These are phyloP conservation scores for Calocybe gambosa DNA, from an alignment of 1,284 basidiomycete genomes.

Conservation along the genomic window DNA sequence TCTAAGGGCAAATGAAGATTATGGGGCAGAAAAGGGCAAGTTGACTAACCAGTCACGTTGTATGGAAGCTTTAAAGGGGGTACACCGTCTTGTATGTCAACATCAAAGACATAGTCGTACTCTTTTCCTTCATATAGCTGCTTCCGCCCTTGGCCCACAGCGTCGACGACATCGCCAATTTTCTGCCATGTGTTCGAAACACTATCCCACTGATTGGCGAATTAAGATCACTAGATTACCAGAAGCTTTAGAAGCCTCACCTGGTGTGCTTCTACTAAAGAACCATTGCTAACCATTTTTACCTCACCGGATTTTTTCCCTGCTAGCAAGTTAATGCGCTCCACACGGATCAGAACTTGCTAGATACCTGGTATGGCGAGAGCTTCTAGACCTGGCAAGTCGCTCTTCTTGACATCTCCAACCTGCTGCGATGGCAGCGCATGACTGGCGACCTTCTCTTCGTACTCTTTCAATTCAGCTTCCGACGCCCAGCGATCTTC, in stretches of 20 bases:
- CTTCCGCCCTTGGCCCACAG: conserved; percentile 82
- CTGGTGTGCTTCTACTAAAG: conserved; percentile 83
- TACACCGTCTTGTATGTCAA: conserved; percentile 90
- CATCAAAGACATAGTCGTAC: conserved; percentile 98
- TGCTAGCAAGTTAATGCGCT: conserved; percentile 23
- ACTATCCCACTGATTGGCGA: conserved; percentile 62
- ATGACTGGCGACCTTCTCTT: conserved; percentile 67
- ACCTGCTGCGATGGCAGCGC: conserved; percentile 75
- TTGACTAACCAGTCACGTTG: conserved; percentile 72
- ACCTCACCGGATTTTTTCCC: conserved; percentile 91
- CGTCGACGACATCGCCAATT: conserved; percentile 94
- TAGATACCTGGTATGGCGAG: conserved; percentile 62
- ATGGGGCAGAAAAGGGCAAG: conserved; percentile 1
- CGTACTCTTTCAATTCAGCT: conserved; percentile 63
- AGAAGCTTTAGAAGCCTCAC: conserved; percentile 31
- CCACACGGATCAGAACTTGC: not conserved
- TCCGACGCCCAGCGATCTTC: conserved; percentile 71
- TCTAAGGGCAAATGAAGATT: conserved; percentile 43
- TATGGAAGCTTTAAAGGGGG: conserved; percentile 94
- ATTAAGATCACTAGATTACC: conserved; percentile 1
- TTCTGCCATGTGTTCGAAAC: conserved; percentile 76
- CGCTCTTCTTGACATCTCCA: conserved; percentile 87
- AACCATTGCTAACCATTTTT: conserved; percentile 81
- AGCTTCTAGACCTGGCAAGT: conserved; percentile 83
- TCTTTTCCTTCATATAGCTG: conserved; percentile 89